A percentile compares a stretch with the other conserved stretches of the same genome.
phyloP scores from a whole-genome alignment of 2,329 filamentous ascomycete genomes.

The Aspergillus felis region DNA sequence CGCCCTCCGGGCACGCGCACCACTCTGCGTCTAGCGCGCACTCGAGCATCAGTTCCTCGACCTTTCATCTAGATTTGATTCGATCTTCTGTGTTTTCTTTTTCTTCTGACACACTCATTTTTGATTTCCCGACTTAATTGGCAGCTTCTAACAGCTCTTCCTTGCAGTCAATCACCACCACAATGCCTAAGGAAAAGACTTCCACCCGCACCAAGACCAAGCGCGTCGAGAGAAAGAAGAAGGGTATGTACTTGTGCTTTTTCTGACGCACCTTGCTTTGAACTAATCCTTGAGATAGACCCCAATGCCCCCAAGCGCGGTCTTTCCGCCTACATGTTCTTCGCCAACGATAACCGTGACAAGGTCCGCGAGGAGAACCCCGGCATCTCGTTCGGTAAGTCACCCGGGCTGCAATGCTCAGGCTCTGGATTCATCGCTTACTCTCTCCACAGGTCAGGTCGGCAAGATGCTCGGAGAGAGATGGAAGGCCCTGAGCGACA shows the following conservation, averaged over 20 bases:
- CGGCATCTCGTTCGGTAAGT: slow-evolving; percentile 87
- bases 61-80: slow-evolving; percentile 5
- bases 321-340: slow-evolving; percentile 99
- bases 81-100: neutral
- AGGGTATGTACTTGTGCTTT: slow-evolving; percentile 50
- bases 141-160: slow-evolving; percentile 7
- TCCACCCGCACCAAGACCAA: slow-evolving; percentile 55
- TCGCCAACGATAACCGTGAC: slow-evolving; percentile 98
- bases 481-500: slow-evolving; percentile 95
- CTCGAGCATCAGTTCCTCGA: slow-evolving; percentile 6
- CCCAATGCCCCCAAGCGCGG: slow-evolving; percentile 98
- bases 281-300: slow-evolving; percentile 53
- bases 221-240: slow-evolving; percentile 65
- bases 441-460: slow-evolving; percentile 66
- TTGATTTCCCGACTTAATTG: neutral
- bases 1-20: slow-evolving; percentile 18
- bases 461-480: slow-evolving; percentile 97
- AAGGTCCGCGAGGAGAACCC: slow-evolving; percentile 98
- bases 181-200: slow-evolving; percentile 66
- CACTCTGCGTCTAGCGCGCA: slow-evolving; percentile 6
- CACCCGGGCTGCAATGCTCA: neutral
- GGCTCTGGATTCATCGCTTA: slow-evolving; percentile 7
- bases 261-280: neutral
- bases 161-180: slow-evolving; percentile 31
- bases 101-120: neutral